Base-by-base conservation (phyloP, 345 rosid genomes). In the Populus ilicifolia region DNA sequence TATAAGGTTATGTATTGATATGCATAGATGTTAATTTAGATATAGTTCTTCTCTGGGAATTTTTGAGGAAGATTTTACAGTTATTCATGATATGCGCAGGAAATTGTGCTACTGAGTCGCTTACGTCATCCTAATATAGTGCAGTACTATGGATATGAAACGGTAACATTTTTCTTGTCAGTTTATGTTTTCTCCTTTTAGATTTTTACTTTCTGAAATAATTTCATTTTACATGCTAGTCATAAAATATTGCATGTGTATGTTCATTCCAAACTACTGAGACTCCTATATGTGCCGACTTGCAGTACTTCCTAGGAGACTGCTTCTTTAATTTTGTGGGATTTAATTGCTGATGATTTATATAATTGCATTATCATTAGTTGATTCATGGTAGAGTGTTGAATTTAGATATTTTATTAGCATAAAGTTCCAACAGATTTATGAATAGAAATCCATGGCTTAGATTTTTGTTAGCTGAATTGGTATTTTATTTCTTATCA, bases 51-150 rank as follows among this genome's bases (percentile, higher is more conserved):
- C 11, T 78, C 29, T 71, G 70, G 62, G 30, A 71, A 68, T 5
- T 70, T n/a, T 63, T 33, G 50, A 74, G 18, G 29, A 77, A 73
- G 29, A 33, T 48, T 59, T 52, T 68, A 21, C 30, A 50, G 43
- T 50, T 36, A 61, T 48, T 25, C 20, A 46, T 78, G 9, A 68
- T 67, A 36, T 80, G 36, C 79, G 76, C 69, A 91, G 96, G 96
- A 91, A 90, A 89, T 91, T 75, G 63, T 89, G 12, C 65, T 91
- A 41, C 80, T 91, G 75, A 91, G 96, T 78, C 85, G 91, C 69
- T 84, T 91, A 75, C 70, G 84, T 46, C 96, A 91, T 82, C 92
- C 91, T 54, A 91, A 91, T 77, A 91, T 91, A 64, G 96, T 91
- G 74, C 92, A 90, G 75, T 91, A 91, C 74, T 90, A 91, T 78